Evolutionary conservation across 306 rosid species (phyloP), one percentile per base, ranked within the genome.

Genomic region (Cucumis melo): DNA sequence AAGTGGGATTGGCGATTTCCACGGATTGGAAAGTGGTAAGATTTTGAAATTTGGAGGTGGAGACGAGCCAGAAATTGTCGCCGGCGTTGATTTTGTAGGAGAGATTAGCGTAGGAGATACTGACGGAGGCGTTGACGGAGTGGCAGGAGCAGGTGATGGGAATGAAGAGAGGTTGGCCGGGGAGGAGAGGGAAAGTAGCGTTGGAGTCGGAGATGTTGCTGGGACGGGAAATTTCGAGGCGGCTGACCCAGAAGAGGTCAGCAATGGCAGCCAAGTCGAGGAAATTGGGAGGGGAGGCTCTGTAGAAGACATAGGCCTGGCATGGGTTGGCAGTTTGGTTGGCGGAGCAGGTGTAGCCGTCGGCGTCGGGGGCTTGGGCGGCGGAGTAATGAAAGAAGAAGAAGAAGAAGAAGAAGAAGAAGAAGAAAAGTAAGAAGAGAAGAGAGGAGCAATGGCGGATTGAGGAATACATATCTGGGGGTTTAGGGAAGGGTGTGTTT

Each of bases 21-120:
- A 91, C 96, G 20, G 96, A 94, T 42, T 85, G 87, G 76, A 20
- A 94, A 5, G 95, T 88, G 4, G 98, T 94, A 71, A 94, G 96
- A 70, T 91, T 90, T 20, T 70, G 77, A 36, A 82, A 91, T 1
- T 27, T 21, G 19, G 0, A 0, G 23, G 89, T 68, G 56, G 98
- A 94, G 84, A 90, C 64, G 0, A 41, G 0, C 85, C 70, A 91
- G 38, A 82, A 90, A 5, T 94, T 90, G 73, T 94, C 95, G 14
- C 56, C 82, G 16, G 10, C 0, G 14, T 77, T 77, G 85, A 94
- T 88, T 73, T 81, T 61, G 78, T 73, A 82, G 3, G 97, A 81
- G 83, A 92, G 9, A 75, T 91, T 91, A 29, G 98, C 94, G 51
- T 82, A 91, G 16, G 98, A 94, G 80, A 94, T 67, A 75, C 81